Conservation (phyloP, 257 asterid genomes). For the Anisodus tanguticus region DNA sequence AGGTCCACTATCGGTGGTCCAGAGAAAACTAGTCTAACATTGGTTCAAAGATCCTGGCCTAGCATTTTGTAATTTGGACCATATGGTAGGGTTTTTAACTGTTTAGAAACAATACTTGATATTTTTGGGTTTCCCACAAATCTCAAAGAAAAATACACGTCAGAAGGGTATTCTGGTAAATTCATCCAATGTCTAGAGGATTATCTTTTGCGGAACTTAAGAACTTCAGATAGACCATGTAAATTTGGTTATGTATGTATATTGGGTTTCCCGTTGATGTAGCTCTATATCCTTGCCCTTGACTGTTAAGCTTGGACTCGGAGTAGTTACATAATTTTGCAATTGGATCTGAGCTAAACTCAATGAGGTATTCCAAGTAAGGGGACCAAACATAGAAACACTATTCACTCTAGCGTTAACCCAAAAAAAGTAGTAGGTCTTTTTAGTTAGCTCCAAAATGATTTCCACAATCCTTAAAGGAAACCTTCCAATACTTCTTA, state of each 20-base stretch:
- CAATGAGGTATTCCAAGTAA: constrained; percentile 7
- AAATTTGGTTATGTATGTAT: background rate
- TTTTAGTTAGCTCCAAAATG: background rate
- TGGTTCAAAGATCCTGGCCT: constrained; percentile 22
- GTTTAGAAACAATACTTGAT: background rate
- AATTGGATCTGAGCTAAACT: constrained; percentile 14
- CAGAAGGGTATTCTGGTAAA: background rate
- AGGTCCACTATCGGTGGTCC: constrained; percentile 11
- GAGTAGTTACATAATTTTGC: background rate
- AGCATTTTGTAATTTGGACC: constrained; percentile 5
- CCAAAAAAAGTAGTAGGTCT: background rate
- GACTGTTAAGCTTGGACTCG: background rate
- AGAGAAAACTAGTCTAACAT: background rate
- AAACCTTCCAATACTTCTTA: background rate
- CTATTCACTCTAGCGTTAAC: background rate
- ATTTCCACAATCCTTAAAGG: background rate
- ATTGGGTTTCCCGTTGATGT: background rate
- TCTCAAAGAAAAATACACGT: background rate
- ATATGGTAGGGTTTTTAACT: background rate
- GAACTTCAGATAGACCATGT: background rate
- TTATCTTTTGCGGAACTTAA: background rate
- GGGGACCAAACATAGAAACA: background rate
- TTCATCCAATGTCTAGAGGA: background rate
- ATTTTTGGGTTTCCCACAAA: constrained; percentile 14
- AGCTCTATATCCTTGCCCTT: background rate